Percentiles rank a stretch among this genome's conserved stretches.
phyloP scores from a whole-genome alignment of 805 yeast species.

The Ogataea wickerhamii region DNA sequence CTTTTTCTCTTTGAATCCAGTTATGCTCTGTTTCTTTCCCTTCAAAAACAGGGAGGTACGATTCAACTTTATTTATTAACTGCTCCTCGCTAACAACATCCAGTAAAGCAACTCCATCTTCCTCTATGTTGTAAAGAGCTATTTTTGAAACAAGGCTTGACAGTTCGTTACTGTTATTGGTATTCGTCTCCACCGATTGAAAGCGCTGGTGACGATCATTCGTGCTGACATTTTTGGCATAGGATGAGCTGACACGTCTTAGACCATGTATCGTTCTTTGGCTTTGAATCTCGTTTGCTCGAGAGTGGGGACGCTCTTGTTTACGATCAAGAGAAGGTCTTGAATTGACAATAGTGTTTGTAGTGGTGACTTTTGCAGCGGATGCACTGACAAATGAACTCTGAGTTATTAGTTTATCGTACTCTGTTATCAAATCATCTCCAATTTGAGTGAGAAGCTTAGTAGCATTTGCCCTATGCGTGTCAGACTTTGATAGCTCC shows the following conservation, averaged over 20 bases:
- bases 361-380: constrained; percentile 24
- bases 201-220: background rate
- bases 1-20: constrained; percentile 73
- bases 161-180: constrained; percentile 1
- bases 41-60: constrained; percentile 41
- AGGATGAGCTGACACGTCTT: constrained; percentile 1
- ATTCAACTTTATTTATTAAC: constrained; percentile 29
- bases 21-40: constrained; percentile 85
- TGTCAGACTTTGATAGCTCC: constrained; percentile 36
- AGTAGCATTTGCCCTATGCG: constrained; percentile 25
- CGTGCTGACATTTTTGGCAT: background rate
- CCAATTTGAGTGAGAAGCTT: constrained; percentile 32
- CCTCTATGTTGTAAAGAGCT: constrained; percentile 28
- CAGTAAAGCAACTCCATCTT: constrained; percentile 33
- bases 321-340: background rate
- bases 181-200: background rate
- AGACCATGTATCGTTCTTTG: background rate
- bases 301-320: constrained; percentile 13
- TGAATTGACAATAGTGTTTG: constrained; percentile 3
- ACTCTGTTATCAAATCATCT: constrained; percentile 21
- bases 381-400: constrained; percentile 29
- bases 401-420: constrained; percentile 10
- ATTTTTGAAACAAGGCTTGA: constrained; percentile 9
- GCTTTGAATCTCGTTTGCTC: constrained; percentile 6
- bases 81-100: constrained; percentile 28